Evolutionary conservation across 1,284 basidiomycete species (phyloP).

Genomic region (Cutaneotrichosporon sp.): DNA sequence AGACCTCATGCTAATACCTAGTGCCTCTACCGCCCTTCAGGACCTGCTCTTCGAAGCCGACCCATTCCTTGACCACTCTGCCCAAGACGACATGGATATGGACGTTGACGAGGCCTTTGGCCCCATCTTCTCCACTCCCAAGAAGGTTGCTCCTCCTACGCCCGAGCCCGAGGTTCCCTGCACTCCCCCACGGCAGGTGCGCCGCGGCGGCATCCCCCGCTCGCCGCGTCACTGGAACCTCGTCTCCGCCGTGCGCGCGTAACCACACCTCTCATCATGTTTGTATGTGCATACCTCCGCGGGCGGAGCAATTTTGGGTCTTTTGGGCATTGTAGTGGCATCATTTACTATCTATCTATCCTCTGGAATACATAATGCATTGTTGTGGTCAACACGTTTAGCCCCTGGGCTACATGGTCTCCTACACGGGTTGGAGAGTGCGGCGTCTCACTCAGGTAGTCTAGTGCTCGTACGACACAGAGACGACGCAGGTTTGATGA

Average conservation of each 20-base stretch:
- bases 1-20: conserved; percentile 1
- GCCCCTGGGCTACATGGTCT: too few species aligned
- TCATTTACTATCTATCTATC: conserved; percentile 3
- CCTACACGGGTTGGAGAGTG: too few species aligned
- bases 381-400: not conserved
- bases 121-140: not conserved
- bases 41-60: conserved; percentile 1
- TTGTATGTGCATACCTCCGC: conserved; percentile 1
- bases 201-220: conserved; percentile 3
- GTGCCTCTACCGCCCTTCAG: conserved; percentile 7
- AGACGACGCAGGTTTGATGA: not conserved
- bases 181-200: conserved; percentile 9
- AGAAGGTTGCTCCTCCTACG: not conserved
- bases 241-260: not conserved
- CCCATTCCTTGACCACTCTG: not conserved
- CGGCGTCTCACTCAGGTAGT: not conserved
- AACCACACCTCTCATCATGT: conserved; percentile 1
- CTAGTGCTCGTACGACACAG: not conserved
- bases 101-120: conserved; percentile 6
- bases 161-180: not conserved
- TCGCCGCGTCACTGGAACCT: conserved; percentile 12
- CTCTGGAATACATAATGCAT: not conserved
- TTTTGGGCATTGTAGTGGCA: conserved; percentile 2
- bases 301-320: not conserved
- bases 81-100: not conserved